Evolutionary conservation across 2,329 filamentous ascomycete genomes (phyloP).

Genomic region (Trichoderma harzianum): DNA sequence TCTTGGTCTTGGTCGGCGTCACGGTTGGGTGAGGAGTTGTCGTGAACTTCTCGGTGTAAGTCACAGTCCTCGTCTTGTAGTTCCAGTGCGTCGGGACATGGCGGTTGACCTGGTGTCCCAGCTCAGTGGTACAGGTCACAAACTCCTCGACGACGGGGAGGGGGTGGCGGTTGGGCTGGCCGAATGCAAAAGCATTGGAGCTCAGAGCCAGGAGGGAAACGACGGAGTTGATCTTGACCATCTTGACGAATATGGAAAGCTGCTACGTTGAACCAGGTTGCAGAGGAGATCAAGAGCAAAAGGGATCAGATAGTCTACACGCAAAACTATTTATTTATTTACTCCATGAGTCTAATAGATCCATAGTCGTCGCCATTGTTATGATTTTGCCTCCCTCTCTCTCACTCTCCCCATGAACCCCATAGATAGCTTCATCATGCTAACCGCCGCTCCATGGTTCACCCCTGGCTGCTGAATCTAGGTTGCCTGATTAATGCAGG

Average conservation of each 20-base stretch:
- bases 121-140: neutral
- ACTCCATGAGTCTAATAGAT: neutral
- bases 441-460: neutral
- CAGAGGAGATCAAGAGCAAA: neutral
- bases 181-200: constrained; percentile 2
- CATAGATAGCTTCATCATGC: neutral
- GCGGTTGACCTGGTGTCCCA: neutral
- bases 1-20: constrained; percentile 9
- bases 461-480: neutral
- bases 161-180: neutral
- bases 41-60: neutral
- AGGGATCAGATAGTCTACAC: neutral
- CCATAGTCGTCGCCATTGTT: neutral
- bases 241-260: neutral
- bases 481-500: neutral
- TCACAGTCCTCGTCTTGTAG: constrained; percentile 7
- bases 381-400: neutral
- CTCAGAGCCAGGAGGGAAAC: constrained; percentile 5
- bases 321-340: neutral
- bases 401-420: neutral
- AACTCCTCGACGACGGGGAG: neutral
- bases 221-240: constrained; percentile 11
- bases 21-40: constrained; percentile 3
- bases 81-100: constrained; percentile 9
- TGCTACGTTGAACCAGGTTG: neutral